Conservation (phyloP, 495 filamentous ascomycete species). For the Aspergillus asperescens region DNA sequence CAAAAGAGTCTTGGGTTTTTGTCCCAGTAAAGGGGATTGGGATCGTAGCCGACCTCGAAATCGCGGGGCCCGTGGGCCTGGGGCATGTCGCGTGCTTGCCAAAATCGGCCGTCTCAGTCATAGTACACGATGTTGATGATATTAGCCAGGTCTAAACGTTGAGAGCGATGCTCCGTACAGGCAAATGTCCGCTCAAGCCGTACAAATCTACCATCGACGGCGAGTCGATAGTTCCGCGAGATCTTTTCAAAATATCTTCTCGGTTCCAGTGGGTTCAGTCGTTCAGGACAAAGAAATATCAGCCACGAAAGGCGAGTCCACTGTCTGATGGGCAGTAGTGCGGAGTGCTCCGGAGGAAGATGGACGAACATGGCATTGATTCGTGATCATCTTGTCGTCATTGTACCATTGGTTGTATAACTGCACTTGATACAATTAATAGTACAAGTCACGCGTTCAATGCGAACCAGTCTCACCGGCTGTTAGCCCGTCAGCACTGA, state of each 20-base stretch:
- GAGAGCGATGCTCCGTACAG: too few species aligned
- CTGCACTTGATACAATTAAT: not conserved
- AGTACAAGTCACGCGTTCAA: conserved; percentile 10
- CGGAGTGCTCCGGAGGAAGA: not conserved
- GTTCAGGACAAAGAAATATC: not conserved
- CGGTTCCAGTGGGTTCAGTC: not conserved
- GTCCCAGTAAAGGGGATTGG: not conserved
- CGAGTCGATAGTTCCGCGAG: not conserved
- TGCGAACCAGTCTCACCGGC: conserved; percentile 13
- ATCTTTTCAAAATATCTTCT: not conserved
- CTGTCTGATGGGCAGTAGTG: not conserved
- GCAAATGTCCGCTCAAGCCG: too few species aligned
- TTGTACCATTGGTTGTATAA: not conserved
- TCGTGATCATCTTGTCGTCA: not conserved
- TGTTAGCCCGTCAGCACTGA: not conserved
- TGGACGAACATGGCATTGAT: not conserved
- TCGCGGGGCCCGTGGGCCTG: not conserved
- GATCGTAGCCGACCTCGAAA: not conserved
- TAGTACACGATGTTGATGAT: not conserved
- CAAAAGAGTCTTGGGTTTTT: not conserved
- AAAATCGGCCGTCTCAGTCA: not conserved
- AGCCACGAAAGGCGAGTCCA: not conserved
- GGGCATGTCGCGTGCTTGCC: not conserved
- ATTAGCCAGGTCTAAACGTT: too few species aligned
- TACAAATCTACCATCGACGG: too few species aligned